A percentile compares a stretch with the other conserved stretches of the same genome.
Conservation (phyloP, 2,329 filamentous ascomycete species). For the Cladosporium sp. region DNA sequence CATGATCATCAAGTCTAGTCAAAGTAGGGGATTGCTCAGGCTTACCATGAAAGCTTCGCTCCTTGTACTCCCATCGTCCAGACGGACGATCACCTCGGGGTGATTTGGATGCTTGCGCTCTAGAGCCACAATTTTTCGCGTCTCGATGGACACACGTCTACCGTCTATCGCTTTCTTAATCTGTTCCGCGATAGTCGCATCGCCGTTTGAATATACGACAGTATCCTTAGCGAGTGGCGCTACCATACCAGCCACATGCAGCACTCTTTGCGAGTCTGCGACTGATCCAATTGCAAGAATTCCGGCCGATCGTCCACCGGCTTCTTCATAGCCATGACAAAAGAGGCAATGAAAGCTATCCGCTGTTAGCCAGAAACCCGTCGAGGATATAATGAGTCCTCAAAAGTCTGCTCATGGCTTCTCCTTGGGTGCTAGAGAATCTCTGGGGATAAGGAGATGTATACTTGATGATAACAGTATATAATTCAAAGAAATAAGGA, state of each 20-base stretch:
- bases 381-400: too few relatives aligned
- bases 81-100: background rate
- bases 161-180: background rate
- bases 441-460: too few relatives aligned
- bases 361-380: background rate
- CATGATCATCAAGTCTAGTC: too few relatives aligned
- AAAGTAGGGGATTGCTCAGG: too few relatives aligned
- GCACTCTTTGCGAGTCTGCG: slow-evolving; percentile 14
- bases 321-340: slow-evolving; percentile 58
- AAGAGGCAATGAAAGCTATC: slow-evolving; percentile 53
- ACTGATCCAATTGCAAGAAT: slow-evolving; percentile 43
- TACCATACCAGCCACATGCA: slow-evolving; percentile 11
- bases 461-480: too few relatives aligned
- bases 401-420: too few relatives aligned
- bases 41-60: background rate
- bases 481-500: too few relatives aligned
- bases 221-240: slow-evolving; percentile 3
- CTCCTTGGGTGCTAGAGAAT: too few relatives aligned
- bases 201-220: slow-evolving; percentile 6
- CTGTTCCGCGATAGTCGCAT: background rate
- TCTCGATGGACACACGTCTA: background rate
- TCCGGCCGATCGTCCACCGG: slow-evolving; percentile 42
- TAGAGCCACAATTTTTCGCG: background rate
- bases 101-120: background rate
- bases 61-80: background rate